phyloP scores from a whole-genome alignment of 768 basidiomycete genomes.

The Fistulinella prunicolor region DNA sequence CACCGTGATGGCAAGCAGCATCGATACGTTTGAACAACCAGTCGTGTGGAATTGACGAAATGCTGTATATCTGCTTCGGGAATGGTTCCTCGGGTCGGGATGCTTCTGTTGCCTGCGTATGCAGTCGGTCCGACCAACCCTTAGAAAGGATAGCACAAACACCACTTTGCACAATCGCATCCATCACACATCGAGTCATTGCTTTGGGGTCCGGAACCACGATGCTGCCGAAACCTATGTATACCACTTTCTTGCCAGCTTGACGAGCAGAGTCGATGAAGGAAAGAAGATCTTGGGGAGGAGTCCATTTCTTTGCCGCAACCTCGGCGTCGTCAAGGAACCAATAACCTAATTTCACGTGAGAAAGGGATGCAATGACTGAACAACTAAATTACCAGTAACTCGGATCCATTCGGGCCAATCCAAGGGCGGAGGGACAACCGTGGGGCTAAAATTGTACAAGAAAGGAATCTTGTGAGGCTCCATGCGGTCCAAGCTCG shows the following conservation, averaged over 20 bases:
- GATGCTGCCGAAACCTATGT: constrained; percentile 97
- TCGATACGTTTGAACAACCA: constrained; percentile 94
- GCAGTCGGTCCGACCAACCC: constrained; percentile 94
- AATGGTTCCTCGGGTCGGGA: constrained; percentile 65
- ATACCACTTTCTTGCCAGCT: constrained; percentile 84
- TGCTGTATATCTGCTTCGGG: constrained; percentile 77
- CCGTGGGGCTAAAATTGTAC: constrained; percentile 92
- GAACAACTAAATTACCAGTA: constrained; percentile 53
- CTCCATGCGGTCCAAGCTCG: constrained; percentile 92
- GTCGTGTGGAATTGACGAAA: constrained; percentile 88
- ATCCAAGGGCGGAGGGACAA: constrained; percentile 91
- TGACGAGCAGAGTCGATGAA: constrained; percentile 82
- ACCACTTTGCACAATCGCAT: constrained; percentile 82
- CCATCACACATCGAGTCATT: constrained; percentile 89
- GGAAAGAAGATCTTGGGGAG: constrained; percentile 72
- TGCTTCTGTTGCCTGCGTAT: constrained; percentile 57
- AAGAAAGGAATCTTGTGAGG: constrained; percentile 97
- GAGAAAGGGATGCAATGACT: constrained; percentile 3
- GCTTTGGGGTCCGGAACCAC: constrained; percentile 92
- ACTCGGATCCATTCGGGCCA: constrained; percentile 99
- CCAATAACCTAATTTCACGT: constrained; percentile 75
- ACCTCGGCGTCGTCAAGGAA: constrained; percentile 93
- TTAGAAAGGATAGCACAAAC: constrained; percentile 94
- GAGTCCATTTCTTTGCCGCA: constrained; percentile 83
- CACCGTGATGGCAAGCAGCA: constrained; percentile 98